Evolutionary conservation across 306 rosid genomes (phyloP).

Genomic region (Quillaja saponaria): DNA sequence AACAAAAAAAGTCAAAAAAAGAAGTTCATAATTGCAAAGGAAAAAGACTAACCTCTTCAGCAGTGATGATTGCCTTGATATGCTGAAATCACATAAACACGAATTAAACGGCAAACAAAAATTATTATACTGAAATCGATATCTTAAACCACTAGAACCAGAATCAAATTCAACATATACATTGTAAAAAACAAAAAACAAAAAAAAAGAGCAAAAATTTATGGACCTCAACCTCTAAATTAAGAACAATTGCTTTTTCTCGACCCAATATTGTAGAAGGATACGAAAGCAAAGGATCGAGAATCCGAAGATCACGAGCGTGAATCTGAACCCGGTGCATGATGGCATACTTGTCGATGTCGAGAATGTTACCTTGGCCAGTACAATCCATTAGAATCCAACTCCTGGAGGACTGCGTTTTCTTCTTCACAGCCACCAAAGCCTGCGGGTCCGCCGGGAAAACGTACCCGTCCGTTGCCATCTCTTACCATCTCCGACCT

Average conservation of each 20-base stretch:
- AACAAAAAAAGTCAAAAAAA: neutral
- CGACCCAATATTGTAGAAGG: slow-evolving; percentile 91
- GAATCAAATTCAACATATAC: neutral
- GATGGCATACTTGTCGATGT: slow-evolving; percentile 81
- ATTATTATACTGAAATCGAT: neutral
- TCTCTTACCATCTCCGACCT: slow-evolving; percentile 48
- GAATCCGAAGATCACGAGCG: slow-evolving; percentile 92
- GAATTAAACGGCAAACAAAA: neutral
- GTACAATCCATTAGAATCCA: slow-evolving; percentile 67
- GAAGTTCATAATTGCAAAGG: neutral
- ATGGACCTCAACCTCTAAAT: slow-evolving; percentile 61
- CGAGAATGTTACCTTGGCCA: slow-evolving; percentile 69
- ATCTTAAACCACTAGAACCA: neutral
- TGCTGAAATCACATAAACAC: slow-evolving; percentile 57
- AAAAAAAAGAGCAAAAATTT: neutral
- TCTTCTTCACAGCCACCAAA: slow-evolving; percentile 61
- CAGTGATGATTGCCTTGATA: slow-evolving; percentile 93
- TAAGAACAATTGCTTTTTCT: slow-evolving; percentile 90
- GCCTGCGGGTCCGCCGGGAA: slow-evolving; percentile 72
- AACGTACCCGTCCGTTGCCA: slow-evolving; percentile 74
- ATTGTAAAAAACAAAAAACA: neutral
- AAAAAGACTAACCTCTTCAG: slow-evolving; percentile 75
- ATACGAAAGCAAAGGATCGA: slow-evolving; percentile 85
- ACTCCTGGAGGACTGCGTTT: slow-evolving; percentile 68
- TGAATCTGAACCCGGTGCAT: slow-evolving; percentile 89